A percentile compares a stretch with the other conserved stretches of the same genome.
Evolutionary conservation across 257 asterid genomes (phyloP).

Genomic region (Nicotiana tomentosiformis): DNA sequence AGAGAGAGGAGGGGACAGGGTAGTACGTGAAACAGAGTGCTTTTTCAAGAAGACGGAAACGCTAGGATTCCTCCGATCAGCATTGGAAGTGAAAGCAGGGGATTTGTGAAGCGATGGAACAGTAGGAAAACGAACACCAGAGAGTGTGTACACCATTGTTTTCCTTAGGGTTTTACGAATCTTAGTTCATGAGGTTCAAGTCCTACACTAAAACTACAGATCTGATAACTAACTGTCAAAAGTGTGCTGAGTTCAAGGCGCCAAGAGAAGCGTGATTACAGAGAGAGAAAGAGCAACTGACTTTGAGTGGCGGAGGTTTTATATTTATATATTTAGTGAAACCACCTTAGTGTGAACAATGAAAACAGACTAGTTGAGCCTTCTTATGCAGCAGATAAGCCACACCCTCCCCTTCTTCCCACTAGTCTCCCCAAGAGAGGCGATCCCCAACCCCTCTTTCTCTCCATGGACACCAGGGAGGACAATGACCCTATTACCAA

Average conservation of each 20-base stretch:
- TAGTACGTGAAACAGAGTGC: constrained; percentile 39
- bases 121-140: constrained; percentile 57
- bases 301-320: not conserved
- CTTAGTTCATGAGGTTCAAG: not conserved
- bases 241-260: constrained; percentile 23
- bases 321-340: not conserved
- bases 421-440: too few species aligned
- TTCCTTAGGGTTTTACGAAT: not conserved
- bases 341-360: not conserved
- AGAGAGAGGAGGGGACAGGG: not conserved
- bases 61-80: constrained; percentile 22
- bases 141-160: constrained; percentile 61
- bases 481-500: too few species aligned
- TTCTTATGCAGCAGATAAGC: too few species aligned
- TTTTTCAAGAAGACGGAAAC: constrained; percentile 29
- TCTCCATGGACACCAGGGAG: too few species aligned
- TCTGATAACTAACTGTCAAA: not conserved
- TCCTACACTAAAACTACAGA: not conserved
- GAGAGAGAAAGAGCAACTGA: not conserved
- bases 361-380: too few species aligned
- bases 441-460: too few species aligned
- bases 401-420: too few species aligned
- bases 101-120: constrained; percentile 44
- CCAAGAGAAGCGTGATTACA: constrained; percentile 44
- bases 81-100: constrained; percentile 26